Base-by-base conservation (phyloP, 495 filamentous ascomycete genomes). In the Melanomma pulvis-pyrius region DNA sequence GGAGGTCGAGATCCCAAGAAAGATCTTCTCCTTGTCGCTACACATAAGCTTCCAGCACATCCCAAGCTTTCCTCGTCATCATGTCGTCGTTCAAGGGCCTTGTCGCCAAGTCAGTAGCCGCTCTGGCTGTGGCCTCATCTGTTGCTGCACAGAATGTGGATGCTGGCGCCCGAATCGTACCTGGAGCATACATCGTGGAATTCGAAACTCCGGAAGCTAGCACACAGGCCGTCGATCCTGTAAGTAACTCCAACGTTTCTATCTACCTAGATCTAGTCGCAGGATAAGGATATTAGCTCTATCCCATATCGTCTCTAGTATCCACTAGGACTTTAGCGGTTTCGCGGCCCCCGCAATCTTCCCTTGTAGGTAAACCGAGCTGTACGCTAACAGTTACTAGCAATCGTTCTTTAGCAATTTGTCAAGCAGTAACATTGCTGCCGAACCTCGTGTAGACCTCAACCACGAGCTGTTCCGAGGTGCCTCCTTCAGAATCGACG, bases 121-220 rank as follows among this genome's bases (percentile, higher is more conserved):
- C n/a, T 12, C 39, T 44, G n/a, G 39, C 39, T 44, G 9, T 44
- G 39, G n/a, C 39, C n/a, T 15, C 39, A 44, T 11, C 39, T 15
- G 39, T 44, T n/a, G 17, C 5, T 15, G 39, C 39, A 44, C 39
- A 17, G 17, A 6, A 44, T 3, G 39, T n/a, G 39, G 17, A 44
- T n/a, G 17, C 8, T 3, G 39, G 50, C 39, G 54, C 54, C 3
- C 29, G 13, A 24, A 25, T 39, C n/a, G 54, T 57, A 7, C 54
- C 54, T 24, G 54, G 54, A 25, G 54, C 32, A 12, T 57, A 57
- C 26, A 39, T 57, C 9, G 54, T 57, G 34, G 54, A 57, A 32
- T 32, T 57, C 34, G 54, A 19, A 44, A 44, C 39, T 44, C 39
- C 39, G 2, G 39, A 44, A n/a, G 8, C 9, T 11, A n/a, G 39